phyloP scores from a whole-genome alignment of 495 filamentous ascomycete genomes.

The Podospora pseudopauciseta region DNA sequence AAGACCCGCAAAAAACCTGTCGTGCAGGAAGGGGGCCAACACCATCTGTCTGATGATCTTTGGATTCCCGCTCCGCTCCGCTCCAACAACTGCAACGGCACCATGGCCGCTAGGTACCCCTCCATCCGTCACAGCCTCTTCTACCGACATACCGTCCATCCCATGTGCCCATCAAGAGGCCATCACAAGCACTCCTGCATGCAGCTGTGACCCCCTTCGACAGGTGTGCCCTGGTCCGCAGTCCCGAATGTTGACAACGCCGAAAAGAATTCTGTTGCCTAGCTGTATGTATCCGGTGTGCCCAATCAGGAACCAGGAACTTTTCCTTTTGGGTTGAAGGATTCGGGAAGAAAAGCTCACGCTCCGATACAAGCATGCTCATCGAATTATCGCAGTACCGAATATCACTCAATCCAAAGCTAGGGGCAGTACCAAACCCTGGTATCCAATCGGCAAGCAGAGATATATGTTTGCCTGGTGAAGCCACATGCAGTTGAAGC shows the following conservation, averaged over 20 bases:
- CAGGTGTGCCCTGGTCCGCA: neutral
- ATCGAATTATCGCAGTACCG: neutral
- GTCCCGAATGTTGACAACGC: neutral
- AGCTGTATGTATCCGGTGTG: constrained; percentile 1
- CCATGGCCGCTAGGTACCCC: neutral
- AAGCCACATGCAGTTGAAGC: neutral
- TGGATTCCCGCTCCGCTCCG: constrained; percentile 2
- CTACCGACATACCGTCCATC: neutral
- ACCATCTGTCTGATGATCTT: neutral
- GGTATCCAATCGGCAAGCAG: constrained; percentile 5
- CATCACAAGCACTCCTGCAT: constrained; percentile 11
- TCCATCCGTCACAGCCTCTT: neutral
- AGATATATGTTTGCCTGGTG: neutral
- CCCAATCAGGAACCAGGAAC: constrained; percentile 8
- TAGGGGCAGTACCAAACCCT: neutral
- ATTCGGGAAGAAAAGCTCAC: neutral
- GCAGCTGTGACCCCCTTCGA: constrained; percentile 1
- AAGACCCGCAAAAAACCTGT: neutral
- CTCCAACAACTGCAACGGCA: neutral
- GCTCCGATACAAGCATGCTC: neutral
- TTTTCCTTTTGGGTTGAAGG: neutral
- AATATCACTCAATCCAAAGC: neutral
- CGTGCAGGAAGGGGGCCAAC: neutral
- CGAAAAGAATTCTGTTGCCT: constrained; percentile 20
- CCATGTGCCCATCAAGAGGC: neutral